Evolutionary conservation across 2,329 filamentous ascomycete species (phyloP).

Genomic region (Colletotrichum eremochloae): DNA sequence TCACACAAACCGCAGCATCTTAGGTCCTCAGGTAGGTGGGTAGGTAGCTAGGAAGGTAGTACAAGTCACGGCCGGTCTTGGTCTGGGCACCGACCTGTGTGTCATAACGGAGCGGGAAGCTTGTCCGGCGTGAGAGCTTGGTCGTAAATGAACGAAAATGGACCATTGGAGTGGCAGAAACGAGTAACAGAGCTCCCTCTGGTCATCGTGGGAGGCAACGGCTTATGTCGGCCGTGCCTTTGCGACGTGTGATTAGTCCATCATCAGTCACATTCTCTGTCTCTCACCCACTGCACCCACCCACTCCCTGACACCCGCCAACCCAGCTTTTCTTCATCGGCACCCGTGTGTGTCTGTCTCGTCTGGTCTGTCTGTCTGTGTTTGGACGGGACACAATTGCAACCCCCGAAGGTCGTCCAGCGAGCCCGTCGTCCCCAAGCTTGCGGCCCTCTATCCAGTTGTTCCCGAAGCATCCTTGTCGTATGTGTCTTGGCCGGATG

Average conservation of each 20-base stretch:
- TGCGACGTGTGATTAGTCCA: constrained; percentile 28
- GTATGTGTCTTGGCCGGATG: constrained; percentile 11
- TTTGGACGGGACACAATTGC: neutral
- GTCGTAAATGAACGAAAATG: constrained; percentile 33
- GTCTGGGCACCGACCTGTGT: neutral
- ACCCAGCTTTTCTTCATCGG: constrained; percentile 7
- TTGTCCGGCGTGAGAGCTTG: constrained; percentile 7
- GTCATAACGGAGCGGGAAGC: neutral
- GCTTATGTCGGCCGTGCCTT: constrained; percentile 15
- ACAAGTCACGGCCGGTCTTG: neutral
- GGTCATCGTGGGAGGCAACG: constrained; percentile 14
- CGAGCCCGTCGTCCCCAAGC: neutral
- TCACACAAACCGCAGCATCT: neutral
- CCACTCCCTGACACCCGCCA: neutral
- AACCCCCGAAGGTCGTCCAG: constrained; percentile 3
- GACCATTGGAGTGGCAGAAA: neutral
- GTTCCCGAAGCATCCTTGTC: constrained; percentile 25
- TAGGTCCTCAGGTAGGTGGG: neutral
- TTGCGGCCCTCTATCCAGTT: constrained; percentile 15
- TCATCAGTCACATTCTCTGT: constrained; percentile 33
- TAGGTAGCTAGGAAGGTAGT: no score
- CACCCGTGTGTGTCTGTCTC: neutral
- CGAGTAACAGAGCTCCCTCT: neutral
- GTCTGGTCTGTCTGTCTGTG: constrained; percentile 1
- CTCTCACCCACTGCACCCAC: neutral